phyloP scores from a whole-genome alignment of 1,284 basidiomycete species.

The Tilletia walkeri region DNA sequence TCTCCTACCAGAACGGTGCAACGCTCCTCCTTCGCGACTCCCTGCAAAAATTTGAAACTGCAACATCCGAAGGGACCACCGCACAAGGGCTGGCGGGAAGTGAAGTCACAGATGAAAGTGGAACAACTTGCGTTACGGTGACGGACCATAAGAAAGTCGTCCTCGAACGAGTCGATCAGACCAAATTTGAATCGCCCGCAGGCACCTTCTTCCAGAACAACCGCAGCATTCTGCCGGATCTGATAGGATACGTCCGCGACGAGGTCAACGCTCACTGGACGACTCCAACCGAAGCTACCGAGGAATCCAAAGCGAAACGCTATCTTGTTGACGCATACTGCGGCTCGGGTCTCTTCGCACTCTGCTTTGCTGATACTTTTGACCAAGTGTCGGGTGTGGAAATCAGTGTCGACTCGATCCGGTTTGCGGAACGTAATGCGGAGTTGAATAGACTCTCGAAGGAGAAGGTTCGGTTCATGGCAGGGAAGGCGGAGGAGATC shows the following conservation, averaged over 20 bases:
- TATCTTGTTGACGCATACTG: constrained; percentile 56
- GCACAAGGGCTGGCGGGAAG: constrained; percentile 20
- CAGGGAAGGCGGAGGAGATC: constrained; percentile 63
- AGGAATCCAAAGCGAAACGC: constrained; percentile 18
- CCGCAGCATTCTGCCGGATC: constrained; percentile 79
- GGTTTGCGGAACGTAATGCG: constrained; percentile 76
- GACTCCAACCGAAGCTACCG: not conserved
- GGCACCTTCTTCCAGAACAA: constrained; percentile 96
- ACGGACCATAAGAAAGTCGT: constrained; percentile 78
- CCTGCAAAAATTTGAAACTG: constrained; percentile 57
- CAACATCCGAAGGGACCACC: constrained; percentile 28
- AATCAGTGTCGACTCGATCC: constrained; percentile 70
- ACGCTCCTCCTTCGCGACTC: constrained; percentile 90
- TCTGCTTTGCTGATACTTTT: constrained; percentile 79
- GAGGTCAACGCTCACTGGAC: constrained; percentile 27
- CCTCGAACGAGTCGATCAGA: constrained; percentile 78
- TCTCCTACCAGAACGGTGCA: constrained; percentile 80
- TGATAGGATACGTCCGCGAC: constrained; percentile 74
- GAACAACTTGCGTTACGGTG: constrained; percentile 57
- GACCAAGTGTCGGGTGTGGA: constrained; percentile 83
- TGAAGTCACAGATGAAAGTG: constrained; percentile 19
- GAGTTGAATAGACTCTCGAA: constrained; percentile 64
- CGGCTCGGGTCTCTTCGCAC: constrained; percentile 82
- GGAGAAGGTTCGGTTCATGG: constrained; percentile 60
- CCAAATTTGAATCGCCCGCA: constrained; percentile 81